Evolutionary conservation across 768 basidiomycete genomes (phyloP), one percentile per base, ranked within the genome.

Genomic region (Trametes cingulata): DNA sequence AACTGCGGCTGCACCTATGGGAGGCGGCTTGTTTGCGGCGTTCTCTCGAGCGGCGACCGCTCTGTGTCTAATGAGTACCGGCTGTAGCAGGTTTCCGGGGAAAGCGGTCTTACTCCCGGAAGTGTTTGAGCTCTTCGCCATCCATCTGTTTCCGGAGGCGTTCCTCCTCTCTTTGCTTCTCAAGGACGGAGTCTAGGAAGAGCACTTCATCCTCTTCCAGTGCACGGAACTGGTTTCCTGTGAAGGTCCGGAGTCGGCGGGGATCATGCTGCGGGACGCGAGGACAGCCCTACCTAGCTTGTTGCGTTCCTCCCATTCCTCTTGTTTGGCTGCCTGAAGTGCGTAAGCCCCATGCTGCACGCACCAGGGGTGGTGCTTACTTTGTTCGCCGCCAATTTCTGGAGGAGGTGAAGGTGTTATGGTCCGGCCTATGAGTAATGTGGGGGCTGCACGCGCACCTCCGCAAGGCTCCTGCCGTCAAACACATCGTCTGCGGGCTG

Each of bases 361-460:
- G 27, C 51, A 42, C 48, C 52, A 42, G 35, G 50, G 47, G 61
- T 5, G 56, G 33, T 56, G 71, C 78, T 71, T 71, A 91, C 91
- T 80, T 83, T 90, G 72, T 94, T 94, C 43, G 91, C 90, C 66
- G 92, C 92, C 58, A 94, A 80, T 91, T 93, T 92, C 91, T 94
- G 75, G 53, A 46, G 46, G 35, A 29, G 41, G 25, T 41, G 49
- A 33, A 45, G 58, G 51, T 35, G 58, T 64, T 50, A 61, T 25
- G 47, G 8, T 25, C 52, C 48, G 61, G 64, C 40, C 41, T 65
- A 66, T 58, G 47, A 42, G 42, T 50, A 52, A 52, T 41, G 39
- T n/a, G 40, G 42, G 36, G 7, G 36, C 29, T 33, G 29, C 42
- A 45, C 22, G 58, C 87, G 77, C 76, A 90, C 92, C 86, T 94